A percentile compares a stretch with the other conserved stretches of the same genome.
phyloP scores from a whole-genome alignment of 1,284 basidiomycete genomes.

The Puccinia horiana region DNA sequence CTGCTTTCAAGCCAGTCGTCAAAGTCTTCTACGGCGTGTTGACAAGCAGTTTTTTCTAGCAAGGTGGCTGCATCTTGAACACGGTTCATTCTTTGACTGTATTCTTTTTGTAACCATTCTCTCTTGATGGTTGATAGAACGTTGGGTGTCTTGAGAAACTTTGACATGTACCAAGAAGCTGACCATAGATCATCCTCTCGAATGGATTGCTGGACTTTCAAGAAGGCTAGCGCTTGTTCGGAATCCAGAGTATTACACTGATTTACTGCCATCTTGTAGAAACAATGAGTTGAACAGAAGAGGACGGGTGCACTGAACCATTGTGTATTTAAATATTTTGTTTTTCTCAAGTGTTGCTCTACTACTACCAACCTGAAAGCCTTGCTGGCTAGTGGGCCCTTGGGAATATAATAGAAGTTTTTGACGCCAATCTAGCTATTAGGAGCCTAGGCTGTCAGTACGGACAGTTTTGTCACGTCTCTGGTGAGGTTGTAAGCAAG shows the following conservation, averaged over 20 bases:
- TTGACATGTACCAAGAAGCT: constrained; percentile 1
- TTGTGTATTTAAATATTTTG: too few species aligned
- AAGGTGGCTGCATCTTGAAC: neutral
- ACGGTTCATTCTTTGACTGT: neutral
- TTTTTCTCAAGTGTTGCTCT: neutral
- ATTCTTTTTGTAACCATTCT: neutral
- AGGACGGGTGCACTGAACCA: neutral
- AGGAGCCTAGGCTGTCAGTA: too few species aligned
- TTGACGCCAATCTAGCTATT: too few species aligned
- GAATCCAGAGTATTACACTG: neutral
- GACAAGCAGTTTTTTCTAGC: neutral
- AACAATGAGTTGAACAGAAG: neutral
- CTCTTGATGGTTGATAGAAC: neutral
- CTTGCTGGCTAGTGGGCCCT: too few species aligned
- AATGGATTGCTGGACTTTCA: constrained; percentile 1
- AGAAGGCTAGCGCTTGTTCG: neutral
- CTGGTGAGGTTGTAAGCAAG: too few species aligned
- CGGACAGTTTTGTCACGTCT: too few species aligned
- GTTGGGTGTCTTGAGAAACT: constrained; percentile 9
- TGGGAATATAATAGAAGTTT: too few species aligned
- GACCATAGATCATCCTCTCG: constrained; percentile 10
- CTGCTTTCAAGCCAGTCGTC: neutral
- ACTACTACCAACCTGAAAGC: too few species aligned
- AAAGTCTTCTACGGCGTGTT: neutral
- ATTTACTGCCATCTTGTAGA: neutral